Base-by-base conservation (phyloP, 2,329 filamentous ascomycete species). In the Epichloe brachyelytri region DNA sequence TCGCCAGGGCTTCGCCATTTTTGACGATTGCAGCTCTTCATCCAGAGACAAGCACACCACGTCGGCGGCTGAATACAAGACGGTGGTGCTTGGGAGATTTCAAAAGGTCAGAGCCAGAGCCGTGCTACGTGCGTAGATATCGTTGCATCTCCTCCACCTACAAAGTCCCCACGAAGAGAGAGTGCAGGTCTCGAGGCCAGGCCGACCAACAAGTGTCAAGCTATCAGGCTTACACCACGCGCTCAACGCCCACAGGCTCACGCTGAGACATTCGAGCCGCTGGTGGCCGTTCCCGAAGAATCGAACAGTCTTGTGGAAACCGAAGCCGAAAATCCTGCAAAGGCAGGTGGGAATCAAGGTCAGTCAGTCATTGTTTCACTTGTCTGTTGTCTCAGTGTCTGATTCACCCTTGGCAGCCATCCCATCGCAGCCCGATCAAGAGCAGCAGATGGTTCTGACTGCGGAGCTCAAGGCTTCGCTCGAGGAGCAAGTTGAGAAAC, bases 401-500 rank as follows among this genome's bases (percentile, higher is more conserved):
- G 15, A 49, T n/a, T 37, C 19, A 26, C 33, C 3, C 30, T 41
- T 17, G 20, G 19, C 40, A 49, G 48, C n/a, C n/a, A 44, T n/a
- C 6, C 4, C 48, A 38, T 26, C n/a, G 10, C 48, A 38, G 15
- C 8, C 20, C 12, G 19, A 38, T n/a, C 14, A 17, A 33, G 40
- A 37, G 15, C 14, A 11, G 11, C 33, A 26, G n/a, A 38, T 49
- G 40, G 34, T 30, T 30, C 33, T 44, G 20, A 41, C 40, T 45
- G 36, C 43, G 36, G 48, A 34, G 14, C 19, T 33, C 10, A 37
- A 30, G 8, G 22, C 34, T n/a, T 44, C 40, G 40, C 52, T 51
- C 20, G 46, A 53, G 19, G 40, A 37, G 44, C 68, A 71, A 51
- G 62, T 72, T 46, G 59, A 63, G 48, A 69, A 65, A 55, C 73